Percentiles rank a stretch among this genome's conserved stretches.
phyloP scores from a whole-genome alignment of 768 basidiomycete genomes.

The Termitomyces titanicus region DNA sequence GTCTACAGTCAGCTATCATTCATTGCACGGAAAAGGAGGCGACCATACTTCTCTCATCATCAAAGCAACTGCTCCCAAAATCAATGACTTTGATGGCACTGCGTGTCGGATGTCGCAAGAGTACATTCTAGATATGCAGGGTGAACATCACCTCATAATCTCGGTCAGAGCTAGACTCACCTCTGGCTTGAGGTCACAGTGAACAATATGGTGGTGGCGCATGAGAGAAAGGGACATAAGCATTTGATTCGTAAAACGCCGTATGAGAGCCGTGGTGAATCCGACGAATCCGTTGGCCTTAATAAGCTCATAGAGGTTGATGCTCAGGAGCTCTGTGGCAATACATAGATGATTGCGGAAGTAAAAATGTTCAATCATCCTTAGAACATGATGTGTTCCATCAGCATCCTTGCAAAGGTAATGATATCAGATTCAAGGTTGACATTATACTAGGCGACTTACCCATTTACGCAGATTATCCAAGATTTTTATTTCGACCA shows the following conservation, averaged over 20 bases:
- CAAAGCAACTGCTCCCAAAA: constrained; percentile 97
- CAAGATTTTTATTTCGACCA: constrained; percentile 99
- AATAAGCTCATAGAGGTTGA: constrained; percentile 98
- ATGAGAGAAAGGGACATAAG: constrained; percentile 86
- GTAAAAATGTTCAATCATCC: constrained; percentile 98
- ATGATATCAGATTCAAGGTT: neutral
- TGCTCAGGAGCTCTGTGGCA: constrained; percentile 95
- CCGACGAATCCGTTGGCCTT: constrained; percentile 98
- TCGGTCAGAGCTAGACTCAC: constrained; percentile 38
- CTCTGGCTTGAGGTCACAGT: constrained; percentile 99
- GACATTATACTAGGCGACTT: constrained; percentile 22
- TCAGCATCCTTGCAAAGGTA: constrained; percentile 71
- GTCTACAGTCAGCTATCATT: neutral
- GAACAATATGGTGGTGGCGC: constrained; percentile 96
- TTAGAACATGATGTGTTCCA: constrained; percentile 95
- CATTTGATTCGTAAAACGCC: constrained; percentile 97
- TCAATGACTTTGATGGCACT: constrained; percentile 98
- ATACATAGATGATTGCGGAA: constrained; percentile 98
- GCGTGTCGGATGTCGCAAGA: constrained; percentile 91
- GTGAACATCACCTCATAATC: neutral
- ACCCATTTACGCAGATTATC: constrained; percentile 98
- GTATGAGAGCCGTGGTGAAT: constrained; percentile 93
- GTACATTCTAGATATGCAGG: constrained; percentile 66
- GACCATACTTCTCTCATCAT: constrained; percentile 91
- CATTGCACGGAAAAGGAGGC: neutral